Conservation (phyloP, 2,329 filamentous ascomycete genomes). For the Aspergillus calidoustus region DNA sequence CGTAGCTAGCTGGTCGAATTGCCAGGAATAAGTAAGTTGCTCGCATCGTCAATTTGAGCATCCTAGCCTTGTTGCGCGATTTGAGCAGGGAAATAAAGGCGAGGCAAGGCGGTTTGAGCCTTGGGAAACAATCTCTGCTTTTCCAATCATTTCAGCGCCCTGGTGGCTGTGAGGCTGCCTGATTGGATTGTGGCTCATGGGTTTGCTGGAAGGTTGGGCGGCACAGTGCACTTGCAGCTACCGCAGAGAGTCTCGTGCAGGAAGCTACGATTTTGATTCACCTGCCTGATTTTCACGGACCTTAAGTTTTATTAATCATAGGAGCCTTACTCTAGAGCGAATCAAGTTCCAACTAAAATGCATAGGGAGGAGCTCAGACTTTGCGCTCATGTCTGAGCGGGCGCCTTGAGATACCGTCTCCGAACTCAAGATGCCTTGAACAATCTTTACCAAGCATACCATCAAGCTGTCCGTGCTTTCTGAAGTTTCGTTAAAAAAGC, state of each 20-base stretch:
- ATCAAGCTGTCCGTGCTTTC: too few species aligned
- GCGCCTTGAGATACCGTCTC: too few species aligned
- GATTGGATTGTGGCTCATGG: constrained; percentile 3
- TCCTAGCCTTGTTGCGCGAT: background rate
- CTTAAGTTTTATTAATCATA: too few species aligned
- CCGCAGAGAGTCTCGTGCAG: background rate
- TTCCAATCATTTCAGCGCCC: constrained; percentile 1
- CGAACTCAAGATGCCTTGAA: too few species aligned
- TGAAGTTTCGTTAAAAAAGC: too few species aligned
- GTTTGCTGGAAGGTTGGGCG: background rate
- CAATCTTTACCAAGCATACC: too few species aligned
- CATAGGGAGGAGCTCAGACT: too few species aligned
- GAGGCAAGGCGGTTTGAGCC: background rate
- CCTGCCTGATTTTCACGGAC: background rate
- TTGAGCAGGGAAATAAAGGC: background rate
- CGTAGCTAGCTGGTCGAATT: background rate
- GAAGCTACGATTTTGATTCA: background rate
- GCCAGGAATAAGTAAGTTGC: background rate
- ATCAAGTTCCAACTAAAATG: too few species aligned
- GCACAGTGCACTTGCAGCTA: constrained; percentile 15
- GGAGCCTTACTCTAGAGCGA: too few species aligned
- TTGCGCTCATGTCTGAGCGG: too few species aligned
- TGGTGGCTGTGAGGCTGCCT: constrained; percentile 6
- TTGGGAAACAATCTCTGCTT: background rate
- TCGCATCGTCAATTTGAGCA: background rate